Conservation (phyloP, 2,329 filamentous ascomycete species). For the Botrytis deweyae region DNA sequence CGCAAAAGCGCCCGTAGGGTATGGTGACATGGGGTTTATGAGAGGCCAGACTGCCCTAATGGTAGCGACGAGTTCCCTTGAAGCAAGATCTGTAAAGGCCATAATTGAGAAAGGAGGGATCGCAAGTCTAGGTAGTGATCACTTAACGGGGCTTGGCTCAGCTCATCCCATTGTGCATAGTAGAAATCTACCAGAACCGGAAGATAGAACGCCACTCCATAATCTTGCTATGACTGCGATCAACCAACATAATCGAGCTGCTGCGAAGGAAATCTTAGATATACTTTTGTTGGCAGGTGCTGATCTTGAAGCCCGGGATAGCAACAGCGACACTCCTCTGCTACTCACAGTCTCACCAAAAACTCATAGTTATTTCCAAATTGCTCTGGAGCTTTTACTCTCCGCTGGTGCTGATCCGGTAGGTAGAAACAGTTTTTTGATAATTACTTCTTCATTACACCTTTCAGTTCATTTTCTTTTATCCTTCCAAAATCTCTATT, state of each 20-base stretch:
- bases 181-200: no score
- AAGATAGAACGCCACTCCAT: not conserved
- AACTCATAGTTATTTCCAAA: not conserved
- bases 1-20: not conserved
- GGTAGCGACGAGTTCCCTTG: not conserved
- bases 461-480: not conserved
- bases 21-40: no score
- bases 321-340: conserved; percentile 27
- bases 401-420: conserved; percentile 17
- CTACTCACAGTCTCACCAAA: not conserved
- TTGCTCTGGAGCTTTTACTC: conserved; percentile 1
- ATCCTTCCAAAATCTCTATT: not conserved
- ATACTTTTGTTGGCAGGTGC: conserved; percentile 32
- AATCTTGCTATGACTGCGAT: not conserved
- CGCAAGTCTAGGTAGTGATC: not conserved
- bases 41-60: not conserved
- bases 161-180: no score
- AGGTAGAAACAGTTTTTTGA: not conserved
- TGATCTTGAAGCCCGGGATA: conserved; percentile 31
- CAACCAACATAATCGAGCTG: not conserved
- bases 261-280: conserved; percentile 9
- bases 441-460: not conserved
- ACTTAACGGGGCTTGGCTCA: no score
- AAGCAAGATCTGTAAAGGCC: not conserved
- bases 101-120: not conserved